Evolutionary conservation across 163 green algal species (phyloP), one percentile per base, ranked within the genome.

Genomic region (Scenedesmus sp.): DNA sequence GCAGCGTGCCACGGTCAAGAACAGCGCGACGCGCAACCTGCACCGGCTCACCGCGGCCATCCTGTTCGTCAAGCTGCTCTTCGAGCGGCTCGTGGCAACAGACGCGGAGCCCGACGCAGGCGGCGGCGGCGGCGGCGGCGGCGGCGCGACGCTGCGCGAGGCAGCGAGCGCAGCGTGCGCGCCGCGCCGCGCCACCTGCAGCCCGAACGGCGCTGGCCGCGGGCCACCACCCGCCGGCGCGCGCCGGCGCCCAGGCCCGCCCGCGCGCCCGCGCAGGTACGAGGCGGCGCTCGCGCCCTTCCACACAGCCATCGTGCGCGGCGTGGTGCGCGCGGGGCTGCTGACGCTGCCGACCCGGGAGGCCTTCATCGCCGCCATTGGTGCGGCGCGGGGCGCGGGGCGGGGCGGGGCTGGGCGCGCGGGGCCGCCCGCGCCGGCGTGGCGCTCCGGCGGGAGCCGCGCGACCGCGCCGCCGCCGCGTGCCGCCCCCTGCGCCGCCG

Each of bases 1-100:
- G n/a, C 58, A 73, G 9, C 26, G n/a, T 7, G 63, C 63, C 22
- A 73, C 63, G 44, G 63, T 70, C 26, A 83, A 83, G 18, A 77
- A 77, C 75, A 83, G 75, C 56, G 13, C 51, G 44, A 83, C 75
- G 20, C 75, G 75, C 45, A 77, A 76, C 64, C 56, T 83, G 18
- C 75, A 83, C 57, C 29, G 75, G 11, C 57, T 83, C 0, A 7
- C 34, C 22, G 44, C 64, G 36, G 65, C 75, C 15, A 76, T 83
- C n/a, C 54, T 64, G n/a, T 83, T 83, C 42, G 45, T 83, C 10
- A 63, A 83, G 57, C 39, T 83, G 28, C 56, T 83, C 1, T 77
- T 83, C 53, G 75, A 83, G 42, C 36, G 64, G 11, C 56, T 83
- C 0, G 11, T 70, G 44, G 39, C 28, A 56, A 3, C 34, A 29